Conservation (phyloP, 1,139 yeast genomes). For the Scheffersomyces lignicola region DNA sequence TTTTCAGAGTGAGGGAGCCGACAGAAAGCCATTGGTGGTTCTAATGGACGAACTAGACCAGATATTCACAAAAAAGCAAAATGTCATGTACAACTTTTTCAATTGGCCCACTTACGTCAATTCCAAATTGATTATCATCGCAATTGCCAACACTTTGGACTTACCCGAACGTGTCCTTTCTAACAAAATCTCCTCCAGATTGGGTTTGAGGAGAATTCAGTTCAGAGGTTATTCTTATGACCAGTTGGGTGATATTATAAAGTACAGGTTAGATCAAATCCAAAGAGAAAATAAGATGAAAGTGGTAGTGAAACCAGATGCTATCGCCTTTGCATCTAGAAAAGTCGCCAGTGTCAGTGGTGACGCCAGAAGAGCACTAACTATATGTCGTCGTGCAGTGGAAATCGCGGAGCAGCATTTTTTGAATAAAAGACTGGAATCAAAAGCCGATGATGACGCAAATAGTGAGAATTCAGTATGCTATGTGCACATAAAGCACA, state of each 20-base stretch:
- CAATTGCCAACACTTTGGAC: constrained; percentile 98
- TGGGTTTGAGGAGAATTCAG: constrained; percentile 84
- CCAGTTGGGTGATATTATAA: constrained; percentile 75
- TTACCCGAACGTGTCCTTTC: constrained; percentile 86
- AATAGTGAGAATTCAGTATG: constrained; percentile 40
- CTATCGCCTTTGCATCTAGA: constrained; percentile 88
- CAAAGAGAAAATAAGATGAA: constrained; percentile 38
- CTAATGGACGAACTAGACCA: constrained; percentile 93
- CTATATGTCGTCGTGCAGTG: constrained; percentile 86
- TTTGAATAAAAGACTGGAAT: constrained; percentile 15
- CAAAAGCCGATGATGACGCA: constrained; percentile 17
- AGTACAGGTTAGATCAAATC: constrained; percentile 62
- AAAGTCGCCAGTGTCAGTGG: constrained; percentile 97
- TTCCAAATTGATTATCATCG: constrained; percentile 82
- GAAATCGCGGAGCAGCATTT: constrained; percentile 72
- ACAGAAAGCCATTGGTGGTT: constrained; percentile 63
- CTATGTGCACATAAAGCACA: constrained; percentile 66
- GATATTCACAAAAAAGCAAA: constrained; percentile 79
- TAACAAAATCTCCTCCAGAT: constrained; percentile 86
- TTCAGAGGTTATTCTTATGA: constrained; percentile 86
- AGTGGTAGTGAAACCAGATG: constrained; percentile 63
- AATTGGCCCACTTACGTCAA: constrained; percentile 91
- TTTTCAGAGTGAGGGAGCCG: constrained; percentile 26
- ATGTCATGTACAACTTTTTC: constrained; percentile 92
- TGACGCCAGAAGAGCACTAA: constrained; percentile 91